These are phyloP conservation scores for Anthracocystis walkeri DNA, from an alignment of 1,284 basidiomycete species.

Conservation along the genomic window DNA sequence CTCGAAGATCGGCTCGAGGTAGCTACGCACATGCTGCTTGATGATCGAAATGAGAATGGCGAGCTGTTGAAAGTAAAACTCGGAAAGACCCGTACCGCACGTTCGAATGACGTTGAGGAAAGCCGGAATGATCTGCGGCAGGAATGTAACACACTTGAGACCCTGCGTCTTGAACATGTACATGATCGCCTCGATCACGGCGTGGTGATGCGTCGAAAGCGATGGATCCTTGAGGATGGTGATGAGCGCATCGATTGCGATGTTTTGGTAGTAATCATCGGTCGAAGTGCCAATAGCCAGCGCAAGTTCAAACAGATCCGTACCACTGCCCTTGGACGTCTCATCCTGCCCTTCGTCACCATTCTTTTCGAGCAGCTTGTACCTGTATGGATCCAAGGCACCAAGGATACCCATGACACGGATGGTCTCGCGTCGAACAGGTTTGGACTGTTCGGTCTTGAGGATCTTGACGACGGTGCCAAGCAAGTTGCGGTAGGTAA, in stretches of 20 bases:
- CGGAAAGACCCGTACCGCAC: constrained; percentile 83
- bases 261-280: constrained; percentile 98
- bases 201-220: constrained; percentile 75
- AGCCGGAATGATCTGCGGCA: constrained; percentile 96
- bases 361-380: constrained; percentile 83
- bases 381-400: constrained; percentile 95
- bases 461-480: constrained; percentile 87
- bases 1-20: constrained; percentile 67
- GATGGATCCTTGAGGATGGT: constrained; percentile 80
- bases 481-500: constrained; percentile 91
- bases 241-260: constrained; percentile 90
- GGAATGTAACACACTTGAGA: constrained; percentile 92
- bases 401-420: constrained; percentile 96
- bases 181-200: constrained; percentile 97
- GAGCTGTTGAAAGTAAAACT: constrained; percentile 95
- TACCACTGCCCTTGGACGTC: constrained; percentile 71
- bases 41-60: constrained; percentile 96
- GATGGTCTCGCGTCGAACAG: constrained; percentile 82
- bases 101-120: constrained; percentile 88
- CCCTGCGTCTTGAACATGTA: constrained; percentile 99
- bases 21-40: constrained; percentile 94
- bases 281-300: constrained; percentile 71
- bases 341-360: constrained; percentile 77
- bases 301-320: constrained; percentile 74
- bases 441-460: constrained; percentile 81